Base-by-base conservation (phyloP, 164 flowering plant species). In the Aristolochia fimbriata region DNA sequence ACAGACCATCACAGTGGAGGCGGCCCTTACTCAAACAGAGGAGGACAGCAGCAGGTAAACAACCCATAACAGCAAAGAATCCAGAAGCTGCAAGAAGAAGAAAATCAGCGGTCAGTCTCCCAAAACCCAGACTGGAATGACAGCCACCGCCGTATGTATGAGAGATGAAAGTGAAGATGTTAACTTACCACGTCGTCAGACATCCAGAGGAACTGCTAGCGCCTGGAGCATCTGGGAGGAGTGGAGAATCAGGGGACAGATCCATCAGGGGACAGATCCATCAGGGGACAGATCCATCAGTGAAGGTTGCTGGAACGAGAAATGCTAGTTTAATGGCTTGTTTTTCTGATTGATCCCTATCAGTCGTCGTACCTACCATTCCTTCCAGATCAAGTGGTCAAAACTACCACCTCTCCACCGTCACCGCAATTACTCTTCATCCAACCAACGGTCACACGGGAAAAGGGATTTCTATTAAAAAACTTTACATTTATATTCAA, bases 11-110 rank as follows among this genome's bases (percentile, higher is more conserved):
- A 6, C 12, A 37, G 43, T 6, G 61, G 55, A 9, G 57, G 56
- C 11, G 61, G 49, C 19, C 49, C 67, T 17, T 57, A 57, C 61
- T 65, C 62, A 45, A 65, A 65, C 49, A 65, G 57, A 17, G 68
- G 68, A 17, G 56, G 62, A 31, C 57, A 65, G 57, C 68, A 65
- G 62, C 58, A 31, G 2, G 25, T 50, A 50, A 49, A 65, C 19
- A 58, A 33, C 15, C 68, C 62, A 58, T 51, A 65, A 23, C 57
- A 65, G 50, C 62, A 65, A 6, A 65, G 68, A 16, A 58, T 13
- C 57, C 62, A 41, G 19, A 58, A 37, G 33, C 67, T 64, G 57
- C 62, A 62, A 62, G 16, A 16, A 11, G 19, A 54, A 53, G 25
- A 41, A 48, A 61, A 47, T 19, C 27, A 48, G 16, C 30, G 6